Evolutionary conservation across 1,284 basidiomycete genomes (phyloP), one percentile per base, ranked within the genome.

Genomic region (Amylostereum areolatum): DNA sequence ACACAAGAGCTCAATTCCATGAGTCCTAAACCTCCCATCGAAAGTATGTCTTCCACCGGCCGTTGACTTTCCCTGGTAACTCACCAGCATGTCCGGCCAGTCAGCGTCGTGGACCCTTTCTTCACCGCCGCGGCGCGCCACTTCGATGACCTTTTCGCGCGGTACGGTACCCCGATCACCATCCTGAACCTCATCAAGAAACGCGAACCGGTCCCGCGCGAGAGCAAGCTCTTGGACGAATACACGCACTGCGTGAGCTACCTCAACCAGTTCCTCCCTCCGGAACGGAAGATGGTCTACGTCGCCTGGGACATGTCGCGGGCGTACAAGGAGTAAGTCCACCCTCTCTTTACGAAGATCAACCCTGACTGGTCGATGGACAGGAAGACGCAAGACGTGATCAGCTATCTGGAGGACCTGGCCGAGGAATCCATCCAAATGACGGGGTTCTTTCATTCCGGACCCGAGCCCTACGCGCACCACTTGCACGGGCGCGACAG

Each of bases 171-270:
- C 0, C 94, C 93, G 0, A 81, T 98, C 49, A 92, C 90, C 57
- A 89, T 97, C 43, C 77, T 99, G n/a, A 99, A 99, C 63, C 76
- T 99, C 5, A 96, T 99, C 71, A 97, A 97, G 72, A 80, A 82
- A 51, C 73, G 83, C 47, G 83, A 89, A 52, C 83, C 86, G 11
- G 77, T 82, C 31, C 92, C 94, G 2, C 79, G 97, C 47, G 97
- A 99, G 66, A 89, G 86, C n/a, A 98, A 97, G 63, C 73, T 99
- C 7, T 70, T 96, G 24, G 82, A 87, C 7, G 93, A 97, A 61
- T 99, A 97, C 63, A 89, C 87, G 0, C 85, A 95, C 62, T 99
- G 97, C 63, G 85, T 97, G 25, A 67, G 80, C 49, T 99, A 98
- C 62, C 77, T 99, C 33, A 98, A 98, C 58, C 97, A 99, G 62